Evolutionary conservation across 1,284 basidiomycete genomes (phyloP), one percentile per base, ranked within the genome.

Genomic region (Polyporus tsugae): DNA sequence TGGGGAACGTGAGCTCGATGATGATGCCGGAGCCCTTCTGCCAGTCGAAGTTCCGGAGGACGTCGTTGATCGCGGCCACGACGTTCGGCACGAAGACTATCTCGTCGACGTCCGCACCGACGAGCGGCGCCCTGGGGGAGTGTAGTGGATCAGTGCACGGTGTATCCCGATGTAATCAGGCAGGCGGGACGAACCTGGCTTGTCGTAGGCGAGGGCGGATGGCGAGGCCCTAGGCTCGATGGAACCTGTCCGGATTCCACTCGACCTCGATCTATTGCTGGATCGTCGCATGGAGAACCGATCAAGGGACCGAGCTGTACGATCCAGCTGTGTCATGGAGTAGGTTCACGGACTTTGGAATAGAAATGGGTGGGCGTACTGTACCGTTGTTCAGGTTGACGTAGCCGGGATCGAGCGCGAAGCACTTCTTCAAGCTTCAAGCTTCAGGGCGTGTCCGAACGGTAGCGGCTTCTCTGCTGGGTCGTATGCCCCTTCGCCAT

Each of bases 371-470:
- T 6, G 2, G 22, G 70, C 83, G 61, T 53, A 87, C 90, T 91
- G 66, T 91, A 87, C 90, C 91, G 66, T 91, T 80, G 72, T 93
- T 92, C 52, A 92, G 76, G 76, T 91, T 91, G 66, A 91, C 79
- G 73, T 91, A 91, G 39, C 82, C 81, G 1, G 85, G 78, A 55
- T 87, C 86, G 64, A 93, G 87, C 6, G 81, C 82, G 77, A 88
- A 93, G 72, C 87, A 85, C 67, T 87, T 81, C 68, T 84, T 83
- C n/a, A n/a, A n/a, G n/a, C n/a, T n/a, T n/a, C n/a, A n/a, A n/a
- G n/a, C n/a, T n/a, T n/a, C 78, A 91, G 81, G 2, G 78, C 79
- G 74, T 87, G 86, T 0, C 91, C 91, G 73, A 93, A 92, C 2
- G 80, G 72, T 0, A 87, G 87, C 0, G 85, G 79, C 42, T 71